Evolutionary conservation across 306 rosid species (phyloP).

Genomic region (Inga oerstediana): DNA sequence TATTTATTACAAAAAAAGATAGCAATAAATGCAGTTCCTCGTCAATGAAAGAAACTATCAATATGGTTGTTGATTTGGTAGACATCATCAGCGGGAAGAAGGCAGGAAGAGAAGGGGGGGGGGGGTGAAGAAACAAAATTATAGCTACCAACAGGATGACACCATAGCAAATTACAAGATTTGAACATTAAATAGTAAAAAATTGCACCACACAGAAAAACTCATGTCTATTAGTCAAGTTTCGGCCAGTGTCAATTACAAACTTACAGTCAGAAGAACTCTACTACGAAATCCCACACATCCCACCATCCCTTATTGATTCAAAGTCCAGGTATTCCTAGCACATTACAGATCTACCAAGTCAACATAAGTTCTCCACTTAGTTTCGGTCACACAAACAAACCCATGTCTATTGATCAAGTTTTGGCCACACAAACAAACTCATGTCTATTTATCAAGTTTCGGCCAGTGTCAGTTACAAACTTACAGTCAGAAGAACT

Average conservation of each 20-base stretch:
- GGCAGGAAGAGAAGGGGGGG: neutral
- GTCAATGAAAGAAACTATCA: neutral
- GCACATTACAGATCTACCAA: neutral
- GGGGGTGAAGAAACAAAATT: neutral
- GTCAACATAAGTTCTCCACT: neutral
- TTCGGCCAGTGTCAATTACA: neutral
- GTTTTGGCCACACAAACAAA: neutral
- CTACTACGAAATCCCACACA: neutral
- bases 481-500: neutral
- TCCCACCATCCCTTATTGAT: neutral
- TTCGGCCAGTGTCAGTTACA: neutral
- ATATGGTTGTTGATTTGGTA: constrained; percentile 5
- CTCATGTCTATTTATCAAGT: neutral
- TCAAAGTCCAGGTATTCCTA: neutral
- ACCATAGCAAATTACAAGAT: neutral
- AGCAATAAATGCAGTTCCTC: neutral
- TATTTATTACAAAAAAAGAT: neutral
- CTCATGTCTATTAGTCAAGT: neutral
- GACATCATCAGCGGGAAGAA: neutral
- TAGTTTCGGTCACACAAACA: too few species aligned
- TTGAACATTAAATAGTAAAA: neutral
- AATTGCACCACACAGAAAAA: neutral
- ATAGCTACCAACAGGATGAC: neutral
- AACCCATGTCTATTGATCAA: too few species aligned
- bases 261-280: neutral